Percentiles rank a stretch among this genome's conserved stretches.
These are phyloP conservation scores for Fusarium sp. DNA, from an alignment of 2,329 filamentous ascomycete species.

Conservation along the genomic window DNA sequence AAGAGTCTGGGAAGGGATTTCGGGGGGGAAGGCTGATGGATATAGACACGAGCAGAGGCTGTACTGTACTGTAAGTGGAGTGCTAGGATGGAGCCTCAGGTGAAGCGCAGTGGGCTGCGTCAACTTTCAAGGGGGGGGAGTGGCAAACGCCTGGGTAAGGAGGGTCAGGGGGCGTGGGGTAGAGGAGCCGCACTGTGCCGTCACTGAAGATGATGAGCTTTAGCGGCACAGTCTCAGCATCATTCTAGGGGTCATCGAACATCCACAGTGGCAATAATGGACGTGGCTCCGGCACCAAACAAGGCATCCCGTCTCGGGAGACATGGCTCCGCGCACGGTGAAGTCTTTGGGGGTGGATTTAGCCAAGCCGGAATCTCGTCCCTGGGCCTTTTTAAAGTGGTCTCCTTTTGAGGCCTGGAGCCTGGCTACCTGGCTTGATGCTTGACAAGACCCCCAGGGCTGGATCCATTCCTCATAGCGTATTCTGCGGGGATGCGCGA, in stretches of 20 bases:
- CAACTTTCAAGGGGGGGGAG: constrained; percentile 8
- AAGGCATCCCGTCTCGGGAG: constrained; percentile 25
- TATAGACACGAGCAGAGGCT: constrained; percentile 34
- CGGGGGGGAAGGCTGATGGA: constrained; percentile 40
- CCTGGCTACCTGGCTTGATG: not conserved
- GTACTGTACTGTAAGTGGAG: constrained; percentile 24
- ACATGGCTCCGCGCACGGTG: constrained; percentile 15
- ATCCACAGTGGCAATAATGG: constrained; percentile 39
- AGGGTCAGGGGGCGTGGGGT: constrained; percentile 9
- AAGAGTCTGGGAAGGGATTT: constrained; percentile 28
- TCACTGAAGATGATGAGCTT: not conserved
- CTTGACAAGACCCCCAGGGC: constrained; percentile 16
- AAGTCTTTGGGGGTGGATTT: constrained; percentile 12
- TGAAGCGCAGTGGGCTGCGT: constrained; percentile 27
- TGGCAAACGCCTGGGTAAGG: not conserved
- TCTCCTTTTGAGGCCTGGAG: constrained; percentile 25
- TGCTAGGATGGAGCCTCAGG: constrained; percentile 23
- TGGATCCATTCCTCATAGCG: constrained; percentile 26
- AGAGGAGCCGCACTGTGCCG: constrained; percentile 30
- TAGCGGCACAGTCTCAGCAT: constrained; percentile 16
- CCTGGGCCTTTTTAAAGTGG: constrained; percentile 17
- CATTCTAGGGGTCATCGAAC: constrained; percentile 10
- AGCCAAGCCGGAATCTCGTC: constrained; percentile 25
- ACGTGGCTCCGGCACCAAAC: constrained; percentile 14
- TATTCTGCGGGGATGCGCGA: constrained; percentile 39